A percentile compares a stretch with the other conserved stretches of the same genome.
These are phyloP conservation scores for Pleoardoris graminearum DNA, from an alignment of 2,329 filamentous ascomycete species.

Conservation along the genomic window DNA sequence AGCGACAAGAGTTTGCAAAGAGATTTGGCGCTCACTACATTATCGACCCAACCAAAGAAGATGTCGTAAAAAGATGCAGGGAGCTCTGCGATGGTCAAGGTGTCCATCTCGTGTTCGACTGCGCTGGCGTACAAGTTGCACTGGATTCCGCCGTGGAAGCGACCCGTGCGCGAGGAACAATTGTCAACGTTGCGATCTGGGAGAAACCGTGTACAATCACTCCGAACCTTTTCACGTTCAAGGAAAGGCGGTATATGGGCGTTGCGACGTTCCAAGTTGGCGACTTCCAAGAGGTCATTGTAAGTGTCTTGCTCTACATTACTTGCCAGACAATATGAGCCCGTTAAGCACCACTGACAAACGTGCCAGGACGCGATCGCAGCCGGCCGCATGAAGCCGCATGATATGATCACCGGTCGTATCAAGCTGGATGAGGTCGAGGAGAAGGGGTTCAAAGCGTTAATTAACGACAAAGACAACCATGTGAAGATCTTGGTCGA, in stretches of 20 bases:
- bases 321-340: too few relatives aligned
- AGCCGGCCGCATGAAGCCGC: constrained; percentile 49
- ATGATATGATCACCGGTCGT: constrained; percentile 55
- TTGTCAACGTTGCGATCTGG: constrained; percentile 62
- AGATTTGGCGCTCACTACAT: constrained; percentile 57
- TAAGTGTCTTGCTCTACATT: too few relatives aligned
- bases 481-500: constrained; percentile 55
- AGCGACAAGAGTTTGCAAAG: constrained; percentile 54
- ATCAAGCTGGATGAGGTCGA: constrained; percentile 53
- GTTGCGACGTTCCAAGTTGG: constrained; percentile 57
- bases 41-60: constrained; percentile 55
- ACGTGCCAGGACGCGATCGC: constrained; percentile 53
- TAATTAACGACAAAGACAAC: constrained; percentile 55
- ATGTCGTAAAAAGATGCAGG: constrained; percentile 51
- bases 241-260: constrained; percentile 57
- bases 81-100: constrained; percentile 52
- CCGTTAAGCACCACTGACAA: constrained; percentile 45
- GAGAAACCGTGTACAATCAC: constrained; percentile 55
- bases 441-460: constrained; percentile 51
- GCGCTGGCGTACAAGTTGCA: constrained; percentile 57
- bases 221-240: constrained; percentile 58
- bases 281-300: constrained; percentile 52
- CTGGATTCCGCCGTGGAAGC: constrained; percentile 55
- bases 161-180: constrained; percentile 54
- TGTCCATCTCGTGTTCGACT: constrained; percentile 57